phyloP scores from a whole-genome alignment of 1,284 basidiomycete species.

The Microstroma glucosiphilum region DNA sequence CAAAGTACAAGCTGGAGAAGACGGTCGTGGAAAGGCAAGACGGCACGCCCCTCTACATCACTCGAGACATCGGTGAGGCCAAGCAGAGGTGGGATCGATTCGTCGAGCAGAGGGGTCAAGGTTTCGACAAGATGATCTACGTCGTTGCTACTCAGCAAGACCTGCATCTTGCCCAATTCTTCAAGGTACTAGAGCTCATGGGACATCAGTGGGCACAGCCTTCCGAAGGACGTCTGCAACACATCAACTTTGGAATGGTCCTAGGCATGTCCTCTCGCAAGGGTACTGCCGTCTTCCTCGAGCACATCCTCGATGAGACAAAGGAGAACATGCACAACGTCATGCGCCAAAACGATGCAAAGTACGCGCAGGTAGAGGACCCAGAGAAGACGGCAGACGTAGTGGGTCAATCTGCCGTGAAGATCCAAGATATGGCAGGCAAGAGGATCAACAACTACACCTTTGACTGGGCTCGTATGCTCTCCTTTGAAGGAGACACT shows the following conservation, averaged over 20 bases:
- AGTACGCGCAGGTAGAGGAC: slow-evolving; percentile 82
- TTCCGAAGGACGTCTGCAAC: slow-evolving; percentile 59
- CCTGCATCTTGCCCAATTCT: slow-evolving; percentile 84
- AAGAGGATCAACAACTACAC: slow-evolving; percentile 96
- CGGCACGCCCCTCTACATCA: slow-evolving; percentile 94
- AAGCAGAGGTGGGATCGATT: slow-evolving; percentile 86
- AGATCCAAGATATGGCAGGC: slow-evolving; percentile 96
- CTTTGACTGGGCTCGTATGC: slow-evolving; percentile 91
- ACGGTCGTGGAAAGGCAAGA: slow-evolving; percentile 91
- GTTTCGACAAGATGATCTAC: slow-evolving; percentile 96
- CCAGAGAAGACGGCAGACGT: slow-evolving; percentile 75
- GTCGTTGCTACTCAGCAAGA: slow-evolving; percentile 93
- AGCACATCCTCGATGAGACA: slow-evolving; percentile 87
- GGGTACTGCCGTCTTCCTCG: slow-evolving; percentile 92
- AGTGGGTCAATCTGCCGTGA: slow-evolving; percentile 90
- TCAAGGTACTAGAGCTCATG: slow-evolving; percentile 90
- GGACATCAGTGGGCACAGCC: slow-evolving; percentile 70
- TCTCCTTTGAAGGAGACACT: slow-evolving; percentile 93
- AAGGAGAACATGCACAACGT: slow-evolving; percentile 89
- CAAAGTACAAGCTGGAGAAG: slow-evolving; percentile 61
- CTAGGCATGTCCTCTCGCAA: slow-evolving; percentile 95
- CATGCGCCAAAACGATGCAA: slow-evolving; percentile 90
- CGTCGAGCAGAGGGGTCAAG: slow-evolving; percentile 53
- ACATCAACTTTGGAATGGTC: slow-evolving; percentile 88
- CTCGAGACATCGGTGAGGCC: slow-evolving; percentile 92